Conservation (phyloP, 2,329 filamentous ascomycete genomes). For the Trichoderma sp. region DNA sequence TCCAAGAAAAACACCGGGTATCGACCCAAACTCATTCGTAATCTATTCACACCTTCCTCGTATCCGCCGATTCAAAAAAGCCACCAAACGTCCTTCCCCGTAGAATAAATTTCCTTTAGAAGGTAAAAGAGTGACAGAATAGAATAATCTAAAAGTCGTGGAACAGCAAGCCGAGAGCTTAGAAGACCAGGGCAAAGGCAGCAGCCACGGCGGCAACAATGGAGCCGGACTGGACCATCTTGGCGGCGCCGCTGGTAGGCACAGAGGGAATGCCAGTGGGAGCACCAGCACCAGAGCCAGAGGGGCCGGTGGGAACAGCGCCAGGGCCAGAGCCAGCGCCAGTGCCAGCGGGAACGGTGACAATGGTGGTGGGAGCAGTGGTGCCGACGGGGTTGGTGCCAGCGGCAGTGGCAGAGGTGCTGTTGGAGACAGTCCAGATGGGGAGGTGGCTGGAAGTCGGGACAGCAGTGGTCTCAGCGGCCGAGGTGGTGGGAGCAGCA, state of each 20-base stretch:
- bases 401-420: conserved; percentile 33
- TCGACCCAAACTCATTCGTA: conserved; percentile 18
- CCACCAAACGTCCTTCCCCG: conserved; percentile 38
- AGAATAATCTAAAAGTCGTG: conserved; percentile 7
- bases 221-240: conserved; percentile 44
- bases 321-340: conserved; percentile 9
- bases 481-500: conserved; percentile 34
- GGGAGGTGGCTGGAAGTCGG: conserved; percentile 26
- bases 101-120: conserved; percentile 28
- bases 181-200: conserved; percentile 43
- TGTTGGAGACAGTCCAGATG: conserved; percentile 40
- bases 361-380: conserved; percentile 32
- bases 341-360: conserved; percentile 29
- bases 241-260: conserved; percentile 39
- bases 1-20: conserved; percentile 17
- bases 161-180: conserved; percentile 24
- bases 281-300: conserved; percentile 27
- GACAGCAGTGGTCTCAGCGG: conserved; percentile 25
- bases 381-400: conserved; percentile 27
- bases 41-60: conserved; percentile 18
- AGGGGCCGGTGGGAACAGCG: conserved; percentile 17
- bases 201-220: conserved; percentile 44
- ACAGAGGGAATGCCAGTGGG: conserved; percentile 25
- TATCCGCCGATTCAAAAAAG: conserved; percentile 26
- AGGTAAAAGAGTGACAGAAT: conserved; percentile 28